Evolutionary conservation across 257 asterid genomes (phyloP).

Genomic region (Cruciata laevipes): DNA sequence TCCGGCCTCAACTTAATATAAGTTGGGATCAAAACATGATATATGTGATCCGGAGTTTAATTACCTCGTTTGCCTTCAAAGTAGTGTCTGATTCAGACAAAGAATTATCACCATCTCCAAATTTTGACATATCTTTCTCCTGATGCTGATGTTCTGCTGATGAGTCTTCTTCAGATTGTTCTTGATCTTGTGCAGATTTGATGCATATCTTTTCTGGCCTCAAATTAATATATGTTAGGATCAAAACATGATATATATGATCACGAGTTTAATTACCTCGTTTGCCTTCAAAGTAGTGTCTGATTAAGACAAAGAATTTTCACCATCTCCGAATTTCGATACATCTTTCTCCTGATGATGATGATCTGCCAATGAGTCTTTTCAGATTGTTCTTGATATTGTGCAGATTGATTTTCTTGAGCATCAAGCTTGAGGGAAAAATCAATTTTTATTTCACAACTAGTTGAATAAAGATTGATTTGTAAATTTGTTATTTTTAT

Average conservation of each 20-base stretch:
- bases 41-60: neutral
- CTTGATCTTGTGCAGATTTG: too few relatives aligned
- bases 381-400: constrained; percentile 14
- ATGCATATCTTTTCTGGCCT: too few relatives aligned
- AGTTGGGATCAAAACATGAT: neutral
- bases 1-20: neutral
- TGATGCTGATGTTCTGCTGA: neutral
- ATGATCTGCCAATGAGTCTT: too few relatives aligned
- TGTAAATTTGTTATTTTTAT: too few relatives aligned
- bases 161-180: too few relatives aligned
- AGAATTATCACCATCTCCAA: neutral
- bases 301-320: neutral
- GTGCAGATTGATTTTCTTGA: constrained; percentile 23
- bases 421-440: constrained; percentile 67
- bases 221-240: neutral
- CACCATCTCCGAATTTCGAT: constrained; percentile 2
- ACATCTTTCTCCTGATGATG: neutral
- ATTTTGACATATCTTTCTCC: constrained; percentile 6
- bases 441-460: constrained; percentile 46
- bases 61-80: constrained; percentile 39
- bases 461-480: too few relatives aligned
- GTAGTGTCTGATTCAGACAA: neutral
- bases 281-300: constrained; percentile 16
- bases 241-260: neutral
- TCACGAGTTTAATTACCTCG: constrained; percentile 40